Base-by-base conservation (phyloP, 345 rosid genomes). In the Linum tenue region DNA sequence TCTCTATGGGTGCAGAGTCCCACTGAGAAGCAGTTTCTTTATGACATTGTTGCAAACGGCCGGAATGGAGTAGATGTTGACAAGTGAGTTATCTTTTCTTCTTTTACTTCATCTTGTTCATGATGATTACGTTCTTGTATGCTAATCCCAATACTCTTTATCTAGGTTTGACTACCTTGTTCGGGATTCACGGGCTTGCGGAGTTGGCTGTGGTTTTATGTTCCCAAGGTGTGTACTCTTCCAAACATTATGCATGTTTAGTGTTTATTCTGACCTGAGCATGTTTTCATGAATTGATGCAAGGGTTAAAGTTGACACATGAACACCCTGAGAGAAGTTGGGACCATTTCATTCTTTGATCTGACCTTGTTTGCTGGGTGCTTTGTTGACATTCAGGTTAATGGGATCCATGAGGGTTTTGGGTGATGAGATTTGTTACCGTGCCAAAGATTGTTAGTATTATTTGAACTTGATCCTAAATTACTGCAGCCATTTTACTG, bases 1-100 rank as follows among this genome's bases (percentile, higher is more conserved):
- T 22, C 31, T 22, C 0, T 42, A 68, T 53, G 31, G 5, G 3
- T 48, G 39, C 50, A 69, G 77, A 36, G 51, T 53, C 4, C n/a
- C 3, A 39, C 66, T 56, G 63, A 37, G 36, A 74, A 74, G 44
- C 37, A 31, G 35, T 74, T 74, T 67, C 60, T 74, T 0, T 69
- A 69, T 74, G 77, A 74, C 16, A 74, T 74, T 65, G 77, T 74
- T 55, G 77, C 77, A 43, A 74, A 74, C 60, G 77, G 73, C 62
- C 70, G 73, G 51, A 74, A 74, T 56, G 77, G 77, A 9, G 65
- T 69, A 60, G 77, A 69, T 62, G 77, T 74, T 37, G 77, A 74
- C 67, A 74, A 74, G 77, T 74, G 61, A 65, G 73, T 66, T 43
- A 62, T 53, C 14, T 0, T 37, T 15, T 14, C 53, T 55, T 10